phyloP scores from a whole-genome alignment of 352 stramenopile genomes.

The Pythium aristosporum region DNA sequence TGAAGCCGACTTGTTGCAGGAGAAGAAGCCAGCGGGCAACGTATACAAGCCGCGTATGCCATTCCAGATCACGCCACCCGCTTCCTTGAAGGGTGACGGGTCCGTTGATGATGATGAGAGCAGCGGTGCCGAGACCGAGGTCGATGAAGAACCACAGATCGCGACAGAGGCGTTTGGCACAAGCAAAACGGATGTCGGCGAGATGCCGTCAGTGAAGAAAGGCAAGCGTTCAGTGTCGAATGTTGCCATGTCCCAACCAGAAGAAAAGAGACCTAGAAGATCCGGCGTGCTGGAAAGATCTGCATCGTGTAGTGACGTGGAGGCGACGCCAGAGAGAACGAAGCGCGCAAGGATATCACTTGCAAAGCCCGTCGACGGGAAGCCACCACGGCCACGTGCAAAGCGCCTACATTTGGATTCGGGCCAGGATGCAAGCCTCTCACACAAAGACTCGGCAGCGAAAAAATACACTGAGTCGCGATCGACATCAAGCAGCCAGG shows the following conservation, averaged over 20 bases:
- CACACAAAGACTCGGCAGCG: background rate
- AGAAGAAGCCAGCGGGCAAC: conserved; percentile 31
- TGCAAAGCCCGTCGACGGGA: background rate
- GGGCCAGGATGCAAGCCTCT: background rate
- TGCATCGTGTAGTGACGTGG: conserved; percentile 17
- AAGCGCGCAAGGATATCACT: conserved; percentile 17
- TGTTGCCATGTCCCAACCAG: background rate
- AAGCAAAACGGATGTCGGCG: background rate
- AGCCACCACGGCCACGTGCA: conserved; percentile 13
- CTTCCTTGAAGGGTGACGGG: conserved; percentile 26
- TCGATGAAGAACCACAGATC: conserved; percentile 50
- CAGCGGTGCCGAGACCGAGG: conserved; percentile 62
- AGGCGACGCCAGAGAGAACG: conserved; percentile 11
- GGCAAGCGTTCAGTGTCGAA: conserved; percentile 18
- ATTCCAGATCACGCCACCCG: conserved; percentile 33
- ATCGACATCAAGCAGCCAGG: conserved; percentile 12
- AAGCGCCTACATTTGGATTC: conserved; percentile 15
- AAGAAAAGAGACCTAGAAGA: conserved; percentile 10
- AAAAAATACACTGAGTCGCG: background rate
- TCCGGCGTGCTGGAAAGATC: conserved; percentile 10
- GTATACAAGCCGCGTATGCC: conserved; percentile 44
- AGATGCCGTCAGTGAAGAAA: conserved; percentile 10
- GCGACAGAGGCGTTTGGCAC: conserved; percentile 16
- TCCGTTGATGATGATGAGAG: conserved; percentile 37
- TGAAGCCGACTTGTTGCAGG: conserved; percentile 17